Percentiles rank a stretch among this genome's conserved stretches.
Conservation (phyloP, 345 rosid genomes). For the Acer saccharum region DNA sequence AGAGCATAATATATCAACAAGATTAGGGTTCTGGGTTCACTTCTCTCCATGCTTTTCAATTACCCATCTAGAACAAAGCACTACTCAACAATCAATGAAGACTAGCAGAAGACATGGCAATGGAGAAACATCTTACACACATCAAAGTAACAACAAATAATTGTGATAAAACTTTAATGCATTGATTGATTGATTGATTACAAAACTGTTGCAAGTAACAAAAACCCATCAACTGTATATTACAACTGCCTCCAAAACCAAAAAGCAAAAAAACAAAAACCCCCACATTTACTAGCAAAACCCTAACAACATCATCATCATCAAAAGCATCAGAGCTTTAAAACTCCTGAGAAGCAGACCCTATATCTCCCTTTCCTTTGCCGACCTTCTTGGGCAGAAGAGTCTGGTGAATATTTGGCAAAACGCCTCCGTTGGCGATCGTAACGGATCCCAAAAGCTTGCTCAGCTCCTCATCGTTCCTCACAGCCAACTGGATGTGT, state of each 20-base stretch:
- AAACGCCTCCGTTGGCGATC: constrained; percentile 78
- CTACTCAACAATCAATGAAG: constrained; percentile 15
- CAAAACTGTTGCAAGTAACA: too few relatives aligned
- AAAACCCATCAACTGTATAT: constrained; percentile 1
- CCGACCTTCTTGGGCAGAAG: constrained; percentile 65
- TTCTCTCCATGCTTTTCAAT: not conserved
- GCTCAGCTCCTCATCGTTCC: constrained; percentile 79
- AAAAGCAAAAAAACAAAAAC: not conserved
- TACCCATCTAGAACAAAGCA: too few relatives aligned
- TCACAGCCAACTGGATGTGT: constrained; percentile 79
- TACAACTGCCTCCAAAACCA: not conserved
- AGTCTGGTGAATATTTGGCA: constrained; percentile 74
- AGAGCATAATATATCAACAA: constrained; percentile 49
- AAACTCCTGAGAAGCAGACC: constrained; percentile 77
- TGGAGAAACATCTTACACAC: constrained; percentile 12
- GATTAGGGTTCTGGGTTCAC: constrained; percentile 23
- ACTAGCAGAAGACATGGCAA: constrained; percentile 42
- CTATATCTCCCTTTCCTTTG: constrained; percentile 60
- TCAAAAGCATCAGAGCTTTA: constrained; percentile 9
- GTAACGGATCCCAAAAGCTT: constrained; percentile 73
- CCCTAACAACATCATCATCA: not conserved
- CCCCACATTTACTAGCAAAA: not conserved
- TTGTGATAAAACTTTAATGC: too few relatives aligned
- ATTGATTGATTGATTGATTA: too few relatives aligned
- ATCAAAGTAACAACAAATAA: too few relatives aligned